phyloP scores from a whole-genome alignment of 2,329 filamentous ascomycete species.

The Paracoccidioides brasiliensis region DNA sequence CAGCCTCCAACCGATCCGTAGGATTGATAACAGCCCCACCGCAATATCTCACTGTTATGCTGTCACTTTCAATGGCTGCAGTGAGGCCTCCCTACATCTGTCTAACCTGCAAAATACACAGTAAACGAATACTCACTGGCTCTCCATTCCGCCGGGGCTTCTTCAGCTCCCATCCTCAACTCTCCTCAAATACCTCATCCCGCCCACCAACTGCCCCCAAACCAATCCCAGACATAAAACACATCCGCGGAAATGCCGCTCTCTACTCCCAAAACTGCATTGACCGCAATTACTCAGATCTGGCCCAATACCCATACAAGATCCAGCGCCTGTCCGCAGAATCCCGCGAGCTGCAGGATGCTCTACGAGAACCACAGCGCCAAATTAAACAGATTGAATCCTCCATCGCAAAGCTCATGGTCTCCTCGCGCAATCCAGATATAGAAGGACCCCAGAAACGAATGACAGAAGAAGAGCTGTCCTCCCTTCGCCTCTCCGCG shows the following conservation, averaged over 20 bases:
- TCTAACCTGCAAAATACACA: conserved; percentile 20
- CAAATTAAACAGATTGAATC: conserved; percentile 33
- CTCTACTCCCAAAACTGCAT: conserved; percentile 72
- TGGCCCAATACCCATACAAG: conserved; percentile 38
- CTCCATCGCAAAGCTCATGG: conserved; percentile 21
- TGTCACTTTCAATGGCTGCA: conserved; percentile 14
- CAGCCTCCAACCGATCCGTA: not conserved
- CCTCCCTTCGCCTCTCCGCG: conserved; percentile 24
- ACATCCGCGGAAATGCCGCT: conserved; percentile 74
- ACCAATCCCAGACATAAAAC: conserved; percentile 67
- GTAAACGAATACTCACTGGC: conserved; percentile 8
- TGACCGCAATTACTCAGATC: conserved; percentile 64
- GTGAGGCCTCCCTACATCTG: conserved; percentile 21
- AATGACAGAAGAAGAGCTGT: conserved; percentile 11
- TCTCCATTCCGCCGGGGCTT: not conserved
- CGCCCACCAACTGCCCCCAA: conserved; percentile 61
- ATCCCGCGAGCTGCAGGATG: conserved; percentile 26
- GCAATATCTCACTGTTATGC: not conserved
- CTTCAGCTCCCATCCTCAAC: not conserved
- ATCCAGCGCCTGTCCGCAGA: conserved; percentile 35
- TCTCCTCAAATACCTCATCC: conserved; percentile 11
- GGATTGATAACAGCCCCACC: not conserved
- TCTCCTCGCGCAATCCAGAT: conserved; percentile 12
- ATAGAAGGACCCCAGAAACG: conserved; percentile 7
- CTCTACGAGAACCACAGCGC: conserved; percentile 29